These are phyloP conservation scores for Pythium periplocum DNA, from an alignment of 352 stramenopile species.

Conservation along the genomic window DNA sequence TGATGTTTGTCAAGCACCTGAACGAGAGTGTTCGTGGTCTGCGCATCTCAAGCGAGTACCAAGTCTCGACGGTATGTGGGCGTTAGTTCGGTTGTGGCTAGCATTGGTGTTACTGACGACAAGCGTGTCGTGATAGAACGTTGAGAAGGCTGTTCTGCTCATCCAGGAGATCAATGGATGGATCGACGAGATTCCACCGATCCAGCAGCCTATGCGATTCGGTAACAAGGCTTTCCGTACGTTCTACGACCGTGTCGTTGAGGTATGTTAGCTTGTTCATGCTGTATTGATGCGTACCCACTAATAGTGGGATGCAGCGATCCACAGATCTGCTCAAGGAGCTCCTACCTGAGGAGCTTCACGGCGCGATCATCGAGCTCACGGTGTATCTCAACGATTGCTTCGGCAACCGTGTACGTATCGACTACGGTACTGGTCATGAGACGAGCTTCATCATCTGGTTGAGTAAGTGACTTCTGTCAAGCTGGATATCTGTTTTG, in stretches of 20 bases:
- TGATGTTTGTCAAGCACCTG: constrained; percentile 77
- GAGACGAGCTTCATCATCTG: constrained; percentile 98
- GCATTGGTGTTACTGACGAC: neutral
- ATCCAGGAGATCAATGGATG: constrained; percentile 69
- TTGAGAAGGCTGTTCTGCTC: constrained; percentile 58
- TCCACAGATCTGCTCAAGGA: constrained; percentile 50
- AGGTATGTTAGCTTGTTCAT: constrained; percentile 30
- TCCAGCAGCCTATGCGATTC: constrained; percentile 93
- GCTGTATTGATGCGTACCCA: neutral
- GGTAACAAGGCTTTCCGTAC: constrained; percentile 93
- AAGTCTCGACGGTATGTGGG: constrained; percentile 55
- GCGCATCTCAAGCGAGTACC: constrained; percentile 50
- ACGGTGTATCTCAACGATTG: constrained; percentile 92
- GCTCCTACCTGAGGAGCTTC: constrained; percentile 49
- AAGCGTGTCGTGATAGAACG: constrained; percentile 36
- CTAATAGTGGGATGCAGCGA: constrained; percentile 18
- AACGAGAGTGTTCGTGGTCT: constrained; percentile 75
- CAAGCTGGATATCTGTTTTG: constrained; percentile 9
- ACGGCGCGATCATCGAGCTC: constrained; percentile 87
- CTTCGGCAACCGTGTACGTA: constrained; percentile 95
- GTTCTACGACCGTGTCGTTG: constrained; percentile 81
- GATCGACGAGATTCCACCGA: constrained; percentile 89
- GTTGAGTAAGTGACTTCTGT: constrained; percentile 62
- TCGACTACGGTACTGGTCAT: constrained; percentile 99
- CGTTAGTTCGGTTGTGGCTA: neutral